Evolutionary conservation across 1,139 yeast species (phyloP).

Genomic region (Blastobotrys illinoisensis): DNA sequence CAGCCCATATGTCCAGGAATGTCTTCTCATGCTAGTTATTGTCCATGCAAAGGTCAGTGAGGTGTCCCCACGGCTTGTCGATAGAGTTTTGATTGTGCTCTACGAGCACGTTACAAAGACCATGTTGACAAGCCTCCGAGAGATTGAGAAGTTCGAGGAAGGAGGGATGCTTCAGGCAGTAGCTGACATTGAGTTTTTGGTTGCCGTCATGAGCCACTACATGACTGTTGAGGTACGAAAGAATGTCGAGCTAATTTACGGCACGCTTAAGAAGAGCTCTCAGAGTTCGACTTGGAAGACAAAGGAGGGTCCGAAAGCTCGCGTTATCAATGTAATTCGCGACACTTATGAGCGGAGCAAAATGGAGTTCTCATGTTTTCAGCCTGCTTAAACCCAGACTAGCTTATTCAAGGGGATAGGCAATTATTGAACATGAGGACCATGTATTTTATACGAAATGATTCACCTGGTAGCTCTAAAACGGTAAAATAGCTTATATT

Average conservation of each 20-base stretch:
- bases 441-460: too few relatives aligned
- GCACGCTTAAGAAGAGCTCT: constrained; percentile 26
- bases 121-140: constrained; percentile 42
- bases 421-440: too few relatives aligned
- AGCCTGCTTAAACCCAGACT: neutral
- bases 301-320: constrained; percentile 24
- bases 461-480: too few relatives aligned
- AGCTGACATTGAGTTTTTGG: constrained; percentile 38
- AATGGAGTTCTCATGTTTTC: constrained; percentile 12
- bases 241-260: constrained; percentile 28
- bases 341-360: constrained; percentile 16
- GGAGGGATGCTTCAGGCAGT: constrained; percentile 37
- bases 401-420: too few relatives aligned
- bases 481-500: too few relatives aligned
- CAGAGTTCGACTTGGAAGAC: constrained; percentile 25
- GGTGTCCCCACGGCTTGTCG: constrained; percentile 43
- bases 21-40: constrained; percentile 46
- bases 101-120: constrained; percentile 42
- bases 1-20: constrained; percentile 45
- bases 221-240: constrained; percentile 29
- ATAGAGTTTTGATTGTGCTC: constrained; percentile 42
- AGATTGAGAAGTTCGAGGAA: constrained; percentile 33
- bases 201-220: constrained; percentile 30
- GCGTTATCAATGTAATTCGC: constrained; percentile 22
- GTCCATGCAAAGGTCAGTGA: constrained; percentile 48